Evolutionary conservation across 306 rosid genomes (phyloP).

Genomic region (Aeschynomene evenia): DNA sequence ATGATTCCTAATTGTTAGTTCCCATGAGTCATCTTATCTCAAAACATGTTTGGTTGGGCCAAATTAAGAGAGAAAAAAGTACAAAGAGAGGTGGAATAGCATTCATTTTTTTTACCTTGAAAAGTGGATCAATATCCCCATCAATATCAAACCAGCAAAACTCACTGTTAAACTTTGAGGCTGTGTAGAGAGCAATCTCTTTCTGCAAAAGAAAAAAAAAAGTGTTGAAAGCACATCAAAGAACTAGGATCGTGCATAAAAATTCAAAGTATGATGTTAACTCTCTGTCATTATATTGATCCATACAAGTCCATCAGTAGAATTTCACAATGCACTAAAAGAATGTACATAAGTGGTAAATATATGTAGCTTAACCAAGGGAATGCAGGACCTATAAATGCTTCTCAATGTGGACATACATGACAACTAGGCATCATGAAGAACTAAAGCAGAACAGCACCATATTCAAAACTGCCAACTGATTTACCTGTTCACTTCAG

Average conservation of each 20-base stretch:
- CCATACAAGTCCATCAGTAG: conserved; percentile 7
- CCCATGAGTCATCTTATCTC: conserved; percentile 9
- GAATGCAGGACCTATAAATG: neutral
- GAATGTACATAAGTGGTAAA: neutral
- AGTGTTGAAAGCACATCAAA: conserved; percentile 10
- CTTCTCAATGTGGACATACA: neutral
- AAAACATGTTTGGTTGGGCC: neutral
- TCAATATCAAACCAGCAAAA: conserved; percentile 88
- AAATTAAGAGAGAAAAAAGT: conserved; percentile 1
- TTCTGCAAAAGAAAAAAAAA: conserved; percentile 60
- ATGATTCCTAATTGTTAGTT: conserved; percentile 20
- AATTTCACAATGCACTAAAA: conserved; percentile 5
- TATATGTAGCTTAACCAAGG: neutral
- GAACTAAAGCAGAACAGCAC: neutral
- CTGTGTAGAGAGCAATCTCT: conserved; percentile 92
- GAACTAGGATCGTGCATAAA: conserved; percentile 7
- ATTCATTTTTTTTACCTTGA: conserved; percentile 59
- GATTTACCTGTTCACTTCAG: neutral
- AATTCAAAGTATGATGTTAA: conserved; percentile 7
- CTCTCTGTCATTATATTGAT: neutral
- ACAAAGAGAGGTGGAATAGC: conserved; percentile 2
- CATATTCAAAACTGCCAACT: conserved; percentile 7
- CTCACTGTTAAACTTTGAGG: conserved; percentile 69
- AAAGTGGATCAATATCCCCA: conserved; percentile 87
- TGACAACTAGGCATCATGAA: conserved; percentile 3